Evolutionary conservation across 768 basidiomycete genomes (phyloP), one percentile per base, ranked within the genome.

Genomic region (Xerocomellus chrysenteron): DNA sequence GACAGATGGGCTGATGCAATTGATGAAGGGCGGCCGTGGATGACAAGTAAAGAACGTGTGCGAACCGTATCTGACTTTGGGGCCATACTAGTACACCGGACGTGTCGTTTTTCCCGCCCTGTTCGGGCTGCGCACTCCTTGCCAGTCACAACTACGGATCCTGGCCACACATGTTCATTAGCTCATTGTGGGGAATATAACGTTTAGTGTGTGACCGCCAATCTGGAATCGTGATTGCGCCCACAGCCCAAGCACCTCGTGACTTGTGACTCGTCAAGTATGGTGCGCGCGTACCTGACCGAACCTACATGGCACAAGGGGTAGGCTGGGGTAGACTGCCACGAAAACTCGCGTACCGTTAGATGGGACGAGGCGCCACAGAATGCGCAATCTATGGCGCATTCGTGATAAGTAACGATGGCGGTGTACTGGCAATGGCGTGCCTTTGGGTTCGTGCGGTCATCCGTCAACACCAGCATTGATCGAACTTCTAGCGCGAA

Each of bases 131-230:
- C 30, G 39, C 46, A 21, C 19, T 35, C 44, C 47, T 41, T 58
- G 52, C 17, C 40, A 7, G 28, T 43, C 42, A 21, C 21, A 24
- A 45, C 11, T 48, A 55, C 39, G 56, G 61, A 61, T 69, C 65
- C 48, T 54, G 43, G 36, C 54, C 40, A 56, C 35, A 42, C 49
- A 60, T 50, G 56, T 65, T 24, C 51, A 58, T 68, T 57, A 60
- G 54, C 57, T 67, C 52, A 62, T 58, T 69, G 62, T 33, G 68
- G 60, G 55, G 65, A 57, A 65, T 50, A 57, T 68, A 59, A 52
- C 58, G 56, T 65, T 69, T 57, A 50, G 43, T 14, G 7, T 48
- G 21, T n/a, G 47, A 46, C 16, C 13, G 49, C 45, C 48, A 53
- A 69, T 69, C 56, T 32, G 56, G 65, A 44, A 56, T 26, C 40